Base-by-base conservation (phyloP, 148 eudicot species). In the Fallopia convolvulus region DNA sequence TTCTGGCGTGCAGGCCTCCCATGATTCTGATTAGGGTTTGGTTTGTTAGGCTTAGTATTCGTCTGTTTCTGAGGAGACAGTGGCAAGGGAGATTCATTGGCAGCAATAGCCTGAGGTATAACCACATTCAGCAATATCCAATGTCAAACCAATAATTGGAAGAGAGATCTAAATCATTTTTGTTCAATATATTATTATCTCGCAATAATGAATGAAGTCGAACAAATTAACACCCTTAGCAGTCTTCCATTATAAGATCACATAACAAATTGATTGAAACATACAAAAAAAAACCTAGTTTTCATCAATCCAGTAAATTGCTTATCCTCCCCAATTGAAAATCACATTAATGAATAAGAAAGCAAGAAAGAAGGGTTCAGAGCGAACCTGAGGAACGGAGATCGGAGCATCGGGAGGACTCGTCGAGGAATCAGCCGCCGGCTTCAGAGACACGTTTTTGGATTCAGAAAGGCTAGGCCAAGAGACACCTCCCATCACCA, bases 381-480 rank as follows among this genome's bases (percentile, higher is more conserved):
- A 36, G 39, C 53, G n/a, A 42, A 73, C 75, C 75, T 73, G 75
- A 41, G 30, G 75, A 13, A 36, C 11, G 74, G 49, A 55, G 89
- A 70, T 32, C 14, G 85, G 80, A 79, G 85, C 89, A 70, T 86
- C 87, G 4, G 36, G 93, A 72, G 20, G 79, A 81, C 86, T 88
- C 36, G 75, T 18, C 0, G 89, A 88, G 7, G 18, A 30, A 72
- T 89, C 90, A 0, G 91, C 79, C 7, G 86, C 46, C 3, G 79
- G 70, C 76, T 89, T 93, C 0, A 88, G 84, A 58, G 93, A 80
- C 56, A 83, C 89, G 77, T 79, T 87, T 49, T 90, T 86, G 30
- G 93, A 84, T 83, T 91, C 98, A 1, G 90, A 87, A 8, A 93
- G 87, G 58, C 97, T 85, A 49, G 98, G 97, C 98, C 98, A 93